Percentiles rank a stretch among this genome's conserved stretches.
phyloP scores from a whole-genome alignment of 2,329 filamentous ascomycete genomes.

The Phyllosticta citribraziliensis region DNA sequence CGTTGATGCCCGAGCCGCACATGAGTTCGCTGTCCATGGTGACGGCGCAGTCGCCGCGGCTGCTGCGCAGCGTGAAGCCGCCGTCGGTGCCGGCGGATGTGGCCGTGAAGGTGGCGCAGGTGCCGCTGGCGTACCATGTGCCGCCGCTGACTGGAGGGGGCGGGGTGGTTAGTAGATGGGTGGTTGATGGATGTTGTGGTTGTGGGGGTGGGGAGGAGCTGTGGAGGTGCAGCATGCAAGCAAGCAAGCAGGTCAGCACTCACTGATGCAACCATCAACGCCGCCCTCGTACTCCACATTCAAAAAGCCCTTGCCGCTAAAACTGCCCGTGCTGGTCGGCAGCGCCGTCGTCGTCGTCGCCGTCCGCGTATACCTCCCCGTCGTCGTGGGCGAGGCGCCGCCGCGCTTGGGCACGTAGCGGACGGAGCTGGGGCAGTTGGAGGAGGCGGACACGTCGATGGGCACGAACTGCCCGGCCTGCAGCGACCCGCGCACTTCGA shows the following conservation, averaged over 20 bases:
- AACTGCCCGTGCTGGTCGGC: slow-evolving; percentile 27
- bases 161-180: not conserved
- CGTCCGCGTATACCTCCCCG: slow-evolving; percentile 19
- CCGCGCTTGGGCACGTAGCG: slow-evolving; percentile 53
- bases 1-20: slow-evolving; percentile 42
- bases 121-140: slow-evolving; percentile 57
- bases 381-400: slow-evolving; percentile 22
- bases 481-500: slow-evolving; percentile 50
- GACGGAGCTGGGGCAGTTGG: slow-evolving; percentile 53
- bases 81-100: slow-evolving; percentile 25
- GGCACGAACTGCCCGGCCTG: slow-evolving; percentile 53
- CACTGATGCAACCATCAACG: slow-evolving; percentile 52
- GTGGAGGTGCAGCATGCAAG: not conserved
- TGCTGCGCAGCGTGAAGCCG: slow-evolving; percentile 48
- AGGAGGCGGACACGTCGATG: slow-evolving; percentile 46
- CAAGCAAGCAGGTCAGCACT: not conserved
- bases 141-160: slow-evolving; percentile 41
- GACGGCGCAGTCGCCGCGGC: slow-evolving; percentile 51
- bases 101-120: slow-evolving; percentile 57
- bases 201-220: too few species aligned
- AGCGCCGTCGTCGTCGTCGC: slow-evolving; percentile 16
- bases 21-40: slow-evolving; percentile 39
- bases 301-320: slow-evolving; percentile 51
- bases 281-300: slow-evolving; percentile 43
- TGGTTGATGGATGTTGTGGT: too few species aligned